These are phyloP conservation scores for Chaetomidium leptoderma DNA, from an alignment of 495 filamentous ascomycete genomes.

Conservation along the genomic window DNA sequence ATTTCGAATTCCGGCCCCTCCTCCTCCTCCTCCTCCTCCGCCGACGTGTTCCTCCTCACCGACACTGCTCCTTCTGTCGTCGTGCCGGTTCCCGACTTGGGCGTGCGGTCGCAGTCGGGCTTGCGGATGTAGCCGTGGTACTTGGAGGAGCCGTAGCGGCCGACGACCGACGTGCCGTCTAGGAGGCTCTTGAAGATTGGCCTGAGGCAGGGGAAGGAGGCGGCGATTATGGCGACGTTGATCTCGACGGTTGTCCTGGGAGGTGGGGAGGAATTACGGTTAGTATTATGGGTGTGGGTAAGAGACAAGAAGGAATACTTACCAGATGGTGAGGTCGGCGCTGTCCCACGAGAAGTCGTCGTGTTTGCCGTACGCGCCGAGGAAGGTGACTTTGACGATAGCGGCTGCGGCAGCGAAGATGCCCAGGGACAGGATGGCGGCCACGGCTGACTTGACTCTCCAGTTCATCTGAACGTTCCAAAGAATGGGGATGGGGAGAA, in stretches of 20 bases:
- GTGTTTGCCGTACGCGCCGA: constrained; percentile 36
- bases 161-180: constrained; percentile 11
- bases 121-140: constrained; percentile 16
- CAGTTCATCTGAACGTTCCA: constrained; percentile 45
- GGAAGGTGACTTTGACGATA: constrained; percentile 43
- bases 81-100: neutral
- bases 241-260: constrained; percentile 21
- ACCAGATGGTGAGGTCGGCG: constrained; percentile 35
- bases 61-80: too few relatives aligned
- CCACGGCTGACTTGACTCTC: constrained; percentile 38
- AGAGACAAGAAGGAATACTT: neutral
- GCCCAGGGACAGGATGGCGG: constrained; percentile 42
- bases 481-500: constrained; percentile 43
- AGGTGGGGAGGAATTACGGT: neutral
- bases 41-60: too few relatives aligned
- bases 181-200: constrained; percentile 23
- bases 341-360: constrained; percentile 47
- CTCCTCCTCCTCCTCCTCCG: neutral
- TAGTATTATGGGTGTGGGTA: neutral
- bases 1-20: constrained; percentile 11
- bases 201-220: constrained; percentile 18
- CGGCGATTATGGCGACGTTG: constrained; percentile 22
- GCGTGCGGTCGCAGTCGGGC: neutral
- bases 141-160: constrained; percentile 6
- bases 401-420: constrained; percentile 47